Conservation (phyloP, 208 protist species). For the Wallacemonas sp. region DNA sequence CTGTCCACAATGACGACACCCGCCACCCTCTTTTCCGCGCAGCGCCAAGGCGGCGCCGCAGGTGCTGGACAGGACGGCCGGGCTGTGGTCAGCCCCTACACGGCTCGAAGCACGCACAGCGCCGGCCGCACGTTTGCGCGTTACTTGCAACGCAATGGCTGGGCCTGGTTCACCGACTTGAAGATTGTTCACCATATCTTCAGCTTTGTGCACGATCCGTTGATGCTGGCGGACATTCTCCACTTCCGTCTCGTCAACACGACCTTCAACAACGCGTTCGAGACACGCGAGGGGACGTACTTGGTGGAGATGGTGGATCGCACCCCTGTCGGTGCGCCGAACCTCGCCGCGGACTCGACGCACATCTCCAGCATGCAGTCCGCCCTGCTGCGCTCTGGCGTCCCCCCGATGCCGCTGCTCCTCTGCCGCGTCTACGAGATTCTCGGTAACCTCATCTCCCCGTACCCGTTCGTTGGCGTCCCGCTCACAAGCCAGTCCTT, state of each 20-base stretch:
- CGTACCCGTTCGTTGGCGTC: conserved; percentile 57
- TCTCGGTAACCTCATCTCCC: conserved; percentile 53
- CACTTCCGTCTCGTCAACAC: conserved; percentile 58
- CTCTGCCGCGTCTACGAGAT: conserved; percentile 64
- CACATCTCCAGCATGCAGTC: conserved; percentile 56
- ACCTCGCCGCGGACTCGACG: conserved; percentile 29
- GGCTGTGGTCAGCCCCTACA: not conserved
- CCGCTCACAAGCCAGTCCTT: conserved; percentile 59
- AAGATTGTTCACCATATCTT: conserved; percentile 35
- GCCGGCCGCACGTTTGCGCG: conserved; percentile 13
- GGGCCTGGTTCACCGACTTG: conserved; percentile 38
- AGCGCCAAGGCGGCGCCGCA: not conserved
- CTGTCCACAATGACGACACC: conserved; percentile 1
- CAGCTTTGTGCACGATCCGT: conserved; percentile 39
- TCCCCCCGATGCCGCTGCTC: conserved; percentile 58
- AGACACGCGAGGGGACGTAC: conserved; percentile 51
- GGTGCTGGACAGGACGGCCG: too few relatives aligned
- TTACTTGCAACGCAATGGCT: conserved; percentile 21
- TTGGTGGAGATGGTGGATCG: conserved; percentile 50
- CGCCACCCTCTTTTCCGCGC: conserved; percentile 1
- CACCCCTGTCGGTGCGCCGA: conserved; percentile 43
- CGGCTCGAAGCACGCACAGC: not conserved
- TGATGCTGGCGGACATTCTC: conserved; percentile 34
- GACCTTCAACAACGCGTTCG: conserved; percentile 53
- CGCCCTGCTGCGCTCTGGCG: conserved; percentile 38